A percentile compares a stretch with the other conserved stretches of the same genome.
phyloP scores from a whole-genome alignment of 2,329 filamentous ascomycete genomes.

The Raffaelea deltoideospora region DNA sequence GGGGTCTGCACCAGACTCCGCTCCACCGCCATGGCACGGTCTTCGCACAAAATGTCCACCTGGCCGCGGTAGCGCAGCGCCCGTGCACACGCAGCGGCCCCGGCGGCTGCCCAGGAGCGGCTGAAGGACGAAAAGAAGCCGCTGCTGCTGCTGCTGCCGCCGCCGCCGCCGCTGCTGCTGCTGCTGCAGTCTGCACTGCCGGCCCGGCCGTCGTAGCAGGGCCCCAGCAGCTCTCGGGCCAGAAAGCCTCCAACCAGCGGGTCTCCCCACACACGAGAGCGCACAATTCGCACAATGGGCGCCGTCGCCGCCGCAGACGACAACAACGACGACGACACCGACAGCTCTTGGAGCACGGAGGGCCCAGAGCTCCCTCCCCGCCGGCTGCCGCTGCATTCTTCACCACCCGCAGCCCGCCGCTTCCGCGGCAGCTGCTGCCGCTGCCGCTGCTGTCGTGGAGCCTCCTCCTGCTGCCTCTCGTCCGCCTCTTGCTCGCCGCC shows the following conservation, averaged over 20 bases:
- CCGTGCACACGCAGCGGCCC: background rate
- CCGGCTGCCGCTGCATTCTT: too few relatives aligned
- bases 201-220: too few relatives aligned
- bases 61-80: background rate
- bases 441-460: background rate
- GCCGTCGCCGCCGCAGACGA: background rate
- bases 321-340: too few relatives aligned
- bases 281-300: slow-evolving; percentile 1
- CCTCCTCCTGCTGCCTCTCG: background rate
- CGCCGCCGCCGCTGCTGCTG: background rate
- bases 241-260: too few relatives aligned
- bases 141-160: background rate
- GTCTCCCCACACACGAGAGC: too few relatives aligned
- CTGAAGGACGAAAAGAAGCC: background rate
- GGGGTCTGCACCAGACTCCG: background rate
- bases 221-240: too few relatives aligned
- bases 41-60: background rate
- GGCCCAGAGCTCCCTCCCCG: background rate
- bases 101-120: background rate
- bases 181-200: too few relatives aligned
- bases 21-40: too few relatives aligned
- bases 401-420: background rate
- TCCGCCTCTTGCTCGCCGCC: slow-evolving; percentile 41
- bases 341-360: too few relatives aligned
- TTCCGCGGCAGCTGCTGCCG: background rate